Evolutionary conservation across 352 stramenopile genomes (phyloP), one percentile per base, ranked within the genome.

Genomic region (Phytophthora lateralis): DNA sequence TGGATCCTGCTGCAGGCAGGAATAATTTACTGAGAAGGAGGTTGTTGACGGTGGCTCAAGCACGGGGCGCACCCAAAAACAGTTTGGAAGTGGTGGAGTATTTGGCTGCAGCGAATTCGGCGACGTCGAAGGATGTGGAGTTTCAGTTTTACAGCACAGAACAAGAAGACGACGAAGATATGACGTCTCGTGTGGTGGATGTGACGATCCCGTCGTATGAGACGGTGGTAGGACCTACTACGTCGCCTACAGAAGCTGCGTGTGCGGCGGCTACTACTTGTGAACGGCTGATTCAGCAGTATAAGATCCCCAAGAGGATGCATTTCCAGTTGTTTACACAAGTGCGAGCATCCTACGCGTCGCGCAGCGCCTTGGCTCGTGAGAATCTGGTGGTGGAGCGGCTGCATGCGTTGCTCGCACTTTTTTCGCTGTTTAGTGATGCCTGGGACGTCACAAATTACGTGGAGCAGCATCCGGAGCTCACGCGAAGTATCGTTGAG

Each of bases 371-470:
- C 15, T 39, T 56, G 12, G 48, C 70, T 0, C 66, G 74, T 0
- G 88, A 95, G 65, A 73, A 71, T 43, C 61, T 78, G 29, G 69
- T 91, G 8, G 60, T 95, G n/a, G 80, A 93, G 52, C 75, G 80
- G 34, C 43, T 96, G 34, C 61, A 91, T 38, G 80, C 85, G 30
- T 49, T 95, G 14, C 34, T 93, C 26, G 81, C 73, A 21, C 71
- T 96, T 27, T 95, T 93, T 61, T 87, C 86, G 24, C 70, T 85
- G 6, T 93, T 91, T 35, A 83, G 79, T 46, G 85, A 95, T 45
- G 71, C 84, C 7, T 79, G 75, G 49, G 84, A 96, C 44, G 82
- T 93, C 27, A 87, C 78, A 9, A 87, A 75, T 65, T 91, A 91
- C 55, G 75, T 95, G 37, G 85, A 95, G 45, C 69, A 89, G 27